phyloP scores from a whole-genome alignment of 129 eudicot species.

The Lactuca sativa region DNA sequence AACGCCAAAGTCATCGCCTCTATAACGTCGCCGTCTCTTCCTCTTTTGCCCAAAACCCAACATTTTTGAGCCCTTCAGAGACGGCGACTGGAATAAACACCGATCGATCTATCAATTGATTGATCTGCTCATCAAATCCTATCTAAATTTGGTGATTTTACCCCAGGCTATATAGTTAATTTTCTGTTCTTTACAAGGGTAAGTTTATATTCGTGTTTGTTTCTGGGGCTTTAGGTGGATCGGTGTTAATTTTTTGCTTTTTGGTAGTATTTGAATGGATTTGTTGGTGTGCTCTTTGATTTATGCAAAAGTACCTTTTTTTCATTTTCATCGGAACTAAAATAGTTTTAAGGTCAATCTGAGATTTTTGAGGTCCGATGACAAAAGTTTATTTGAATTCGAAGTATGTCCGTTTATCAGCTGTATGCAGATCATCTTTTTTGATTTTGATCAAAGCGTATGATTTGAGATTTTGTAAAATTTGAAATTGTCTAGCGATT shows the following conservation, averaged over 20 bases:
- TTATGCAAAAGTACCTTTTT: background rate
- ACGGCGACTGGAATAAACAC: conserved; percentile 34
- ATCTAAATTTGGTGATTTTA: conserved; percentile 18
- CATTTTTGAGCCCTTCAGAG: conserved; percentile 14
- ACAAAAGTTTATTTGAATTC: background rate
- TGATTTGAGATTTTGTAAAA: background rate
- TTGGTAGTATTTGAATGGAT: background rate
- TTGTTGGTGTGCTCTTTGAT: background rate
- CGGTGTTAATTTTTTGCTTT: conserved; percentile 15
- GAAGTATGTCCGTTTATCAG: background rate
- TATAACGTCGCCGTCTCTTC: conserved; percentile 42
- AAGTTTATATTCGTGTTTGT: background rate
- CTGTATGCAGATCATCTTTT: background rate
- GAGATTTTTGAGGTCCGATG: background rate
- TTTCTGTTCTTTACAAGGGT: conserved; percentile 12
- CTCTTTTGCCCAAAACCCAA: conserved; percentile 3
- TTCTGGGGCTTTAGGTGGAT: conserved; percentile 14
- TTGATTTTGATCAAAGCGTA: conserved; percentile 11
- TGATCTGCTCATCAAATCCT: conserved; percentile 10
- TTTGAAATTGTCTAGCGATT: background rate
- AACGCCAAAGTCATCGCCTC: conserved; percentile 23
- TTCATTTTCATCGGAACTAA: background rate
- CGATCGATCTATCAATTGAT: conserved; percentile 32
- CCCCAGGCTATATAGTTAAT: conserved; percentile 12
- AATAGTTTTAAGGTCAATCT: background rate